These are phyloP conservation scores for Fusarium sp. DNA, from an alignment of 2,329 filamentous ascomycete genomes.

Conservation along the genomic window DNA sequence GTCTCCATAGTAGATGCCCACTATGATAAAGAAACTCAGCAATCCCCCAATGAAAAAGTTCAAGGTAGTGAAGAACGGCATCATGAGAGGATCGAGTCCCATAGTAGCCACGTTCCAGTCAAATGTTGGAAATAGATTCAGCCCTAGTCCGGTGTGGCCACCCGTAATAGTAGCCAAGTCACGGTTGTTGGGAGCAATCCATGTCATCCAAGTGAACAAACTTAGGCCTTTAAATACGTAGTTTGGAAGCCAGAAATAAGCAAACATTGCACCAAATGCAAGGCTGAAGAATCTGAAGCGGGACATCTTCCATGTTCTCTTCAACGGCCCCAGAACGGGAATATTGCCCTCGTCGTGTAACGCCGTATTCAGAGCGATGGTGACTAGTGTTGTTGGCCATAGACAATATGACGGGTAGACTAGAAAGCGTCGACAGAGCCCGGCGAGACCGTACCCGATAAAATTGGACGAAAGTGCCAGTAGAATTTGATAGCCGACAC, in stretches of 20 bases:
- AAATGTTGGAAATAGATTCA: slow-evolving; percentile 56
- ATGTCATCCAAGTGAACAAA: slow-evolving; percentile 64
- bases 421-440: slow-evolving; percentile 60
- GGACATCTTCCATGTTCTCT: slow-evolving; percentile 54
- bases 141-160: slow-evolving; percentile 52
- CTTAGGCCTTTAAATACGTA: slow-evolving; percentile 61
- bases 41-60: slow-evolving; percentile 50
- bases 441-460: slow-evolving; percentile 66
- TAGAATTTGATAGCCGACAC: slow-evolving; percentile 62
- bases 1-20: slow-evolving; percentile 50
- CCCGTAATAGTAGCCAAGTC: slow-evolving; percentile 53
- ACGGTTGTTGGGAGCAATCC: slow-evolving; percentile 60
- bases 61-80: slow-evolving; percentile 53
- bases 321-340: slow-evolving; percentile 45
- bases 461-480: slow-evolving; percentile 64
- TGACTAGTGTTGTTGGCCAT: slow-evolving; percentile 64
- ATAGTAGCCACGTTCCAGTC: slow-evolving; percentile 56
- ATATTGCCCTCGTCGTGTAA: slow-evolving; percentile 57
- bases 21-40: slow-evolving; percentile 45
- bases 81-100: slow-evolving; percentile 52
- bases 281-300: slow-evolving; percentile 60
- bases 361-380: slow-evolving; percentile 61
- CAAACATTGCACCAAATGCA: slow-evolving; percentile 59
- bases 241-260: slow-evolving; percentile 66
- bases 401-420: slow-evolving; percentile 64